Evolutionary conservation across 495 filamentous ascomycete genomes (phyloP), one percentile per base, ranked within the genome.

Genomic region (Penicillium verhagenii): DNA sequence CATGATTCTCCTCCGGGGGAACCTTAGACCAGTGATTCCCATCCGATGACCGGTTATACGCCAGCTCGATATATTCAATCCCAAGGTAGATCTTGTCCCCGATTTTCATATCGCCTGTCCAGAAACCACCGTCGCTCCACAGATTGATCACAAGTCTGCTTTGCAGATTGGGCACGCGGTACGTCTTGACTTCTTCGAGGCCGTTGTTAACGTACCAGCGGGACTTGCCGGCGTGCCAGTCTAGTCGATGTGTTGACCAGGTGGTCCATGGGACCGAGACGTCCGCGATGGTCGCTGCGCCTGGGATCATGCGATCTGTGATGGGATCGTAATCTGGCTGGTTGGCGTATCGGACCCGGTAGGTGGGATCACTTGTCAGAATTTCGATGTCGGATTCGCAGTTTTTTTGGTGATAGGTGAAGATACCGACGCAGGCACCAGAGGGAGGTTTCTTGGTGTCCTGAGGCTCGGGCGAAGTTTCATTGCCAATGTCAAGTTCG

Each of bases 311-410:
- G 1, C 28, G 35, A 20, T 73, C 71, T 0, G 59, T 63, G 20
- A 61, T 28, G 4, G 68, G 60, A 51, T 78, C 72, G 47, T 75
- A 78, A 40, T 76, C 79, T 0, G 89, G 89, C 63, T 92, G 89
- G 62, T 92, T 92, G 33, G 87, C 89, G 68, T 86, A 91, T 57
- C 85, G 85, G 18, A 88, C 72, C 4, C 72, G 72, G 47, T 80
- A 64, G 3, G 66, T 63, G 0, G 82, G 77, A 52, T 85, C 86
- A 2, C 68, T 68, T 0, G 87, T 90, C 14, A 87, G 75, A 53
- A 91, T 83, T 62, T 96, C 91, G 38, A 94, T 79, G 61, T 94
- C 90, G 0, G 85, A 83, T 69, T 93, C 88, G 59, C 88, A 85
- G 28, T 85, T 80, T 1, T 71, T 65, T 16, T 80, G 71, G 16